Conservation (phyloP, 805 yeast species). For the Candida coleopterorum region DNA sequence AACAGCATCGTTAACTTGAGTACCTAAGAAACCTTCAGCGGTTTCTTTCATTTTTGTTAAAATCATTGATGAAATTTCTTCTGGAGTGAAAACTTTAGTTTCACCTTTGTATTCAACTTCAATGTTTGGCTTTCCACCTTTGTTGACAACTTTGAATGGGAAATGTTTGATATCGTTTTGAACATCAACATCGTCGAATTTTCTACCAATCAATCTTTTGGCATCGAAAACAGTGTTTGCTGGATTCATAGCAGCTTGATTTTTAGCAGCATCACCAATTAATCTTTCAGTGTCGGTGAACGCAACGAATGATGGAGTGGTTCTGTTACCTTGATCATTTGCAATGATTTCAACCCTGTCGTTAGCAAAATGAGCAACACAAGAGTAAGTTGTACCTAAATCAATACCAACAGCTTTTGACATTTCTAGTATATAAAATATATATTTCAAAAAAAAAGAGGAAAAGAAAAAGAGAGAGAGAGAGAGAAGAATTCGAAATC, state of each 20-base stretch:
- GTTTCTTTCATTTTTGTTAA: slow-evolving; percentile 86
- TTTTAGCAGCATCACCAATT: slow-evolving; percentile 97
- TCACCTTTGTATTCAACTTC: slow-evolving; percentile 86
- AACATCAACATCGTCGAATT: slow-evolving; percentile 75
- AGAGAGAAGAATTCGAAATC: neutral
- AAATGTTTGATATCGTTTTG: slow-evolving; percentile 54
- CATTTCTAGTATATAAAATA: slow-evolving; percentile 24
- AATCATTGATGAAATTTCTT: slow-evolving; percentile 93
- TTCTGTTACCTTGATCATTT: slow-evolving; percentile 98
- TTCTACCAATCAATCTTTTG: slow-evolving; percentile 93
- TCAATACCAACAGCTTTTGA: slow-evolving; percentile 82
- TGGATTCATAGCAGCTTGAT: slow-evolving; percentile 96
- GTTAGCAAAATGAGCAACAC: slow-evolving; percentile 92
- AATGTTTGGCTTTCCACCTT: slow-evolving; percentile 74
- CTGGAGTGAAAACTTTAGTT: slow-evolving; percentile 86
- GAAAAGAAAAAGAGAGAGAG: slow-evolving; percentile 4
- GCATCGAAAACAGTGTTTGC: slow-evolving; percentile 88
- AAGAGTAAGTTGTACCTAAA: slow-evolving; percentile 89
- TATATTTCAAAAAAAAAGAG: neutral
- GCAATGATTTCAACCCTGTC: slow-evolving; percentile 95
- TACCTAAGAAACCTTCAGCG: slow-evolving; percentile 76
- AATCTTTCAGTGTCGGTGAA: slow-evolving; percentile 91
- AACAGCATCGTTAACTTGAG: slow-evolving; percentile 71
- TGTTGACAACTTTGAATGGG: slow-evolving; percentile 81
- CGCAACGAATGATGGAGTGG: slow-evolving; percentile 94